Base-by-base conservation (phyloP, 805 yeast species). In the Monosporozyma siamensis region DNA sequence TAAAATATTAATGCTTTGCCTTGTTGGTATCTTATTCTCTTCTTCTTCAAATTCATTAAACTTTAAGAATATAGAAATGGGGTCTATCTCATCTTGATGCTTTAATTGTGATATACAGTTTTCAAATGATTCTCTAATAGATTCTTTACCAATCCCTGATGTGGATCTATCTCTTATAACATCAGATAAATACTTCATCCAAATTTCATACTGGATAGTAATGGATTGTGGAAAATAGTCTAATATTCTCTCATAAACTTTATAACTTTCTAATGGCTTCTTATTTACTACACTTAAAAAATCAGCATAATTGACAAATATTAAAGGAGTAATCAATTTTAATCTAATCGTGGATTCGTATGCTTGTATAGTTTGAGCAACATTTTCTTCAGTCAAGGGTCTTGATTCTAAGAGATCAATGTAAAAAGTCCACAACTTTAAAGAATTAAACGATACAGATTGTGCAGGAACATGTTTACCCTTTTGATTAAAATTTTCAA, bases 81-180 rank as follows among this genome's bases (percentile, higher is more conserved):
- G 66, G 39, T 58, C 55, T 6, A 61, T 44, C 17, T 46, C 50
- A 18, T 69, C 60, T 0, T 61, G 39, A 0, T 84, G 82, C 17
- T 22, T 15, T 48, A 84, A 69, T 1, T 58, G 65, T 4, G 64
- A 67, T 4, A 84, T 50, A 4, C 87, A 73, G 35, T 77, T 76
- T 38, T 86, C 95, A 63, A 84, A 88, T 12, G 82, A 53, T 44
- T 84, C 95, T 29, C 95, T 65, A 5, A 83, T 61, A 47, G 81
- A 62, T 48, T 81, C 87, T 2, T 65, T 43, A 2, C 67, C 60
- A 18, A 72, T 48, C 1, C 48, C 24, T 15, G 41, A 51, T 1
- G 46, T 29, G 14, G 31, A 20, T 9, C 27, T 38, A 9, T 63
- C 49, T 11, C 58, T 51, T 25, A 80, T 48, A 0, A 77, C 71